Conservation (phyloP, 768 basidiomycete genomes). For the Coprinopsis strossmayeri region DNA sequence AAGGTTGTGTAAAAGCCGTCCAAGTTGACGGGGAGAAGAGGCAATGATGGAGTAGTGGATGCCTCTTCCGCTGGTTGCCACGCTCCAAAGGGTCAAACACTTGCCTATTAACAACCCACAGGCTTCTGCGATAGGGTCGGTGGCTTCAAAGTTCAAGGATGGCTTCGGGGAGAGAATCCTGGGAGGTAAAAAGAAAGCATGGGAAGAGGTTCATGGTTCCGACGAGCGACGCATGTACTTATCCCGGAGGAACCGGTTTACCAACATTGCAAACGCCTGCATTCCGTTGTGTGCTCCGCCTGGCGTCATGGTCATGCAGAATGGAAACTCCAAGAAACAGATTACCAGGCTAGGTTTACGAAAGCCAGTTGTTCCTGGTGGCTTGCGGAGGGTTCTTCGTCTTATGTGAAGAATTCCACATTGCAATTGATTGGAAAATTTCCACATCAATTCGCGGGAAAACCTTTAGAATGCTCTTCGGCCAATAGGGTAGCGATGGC, state of each 20-base stretch:
- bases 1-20: neutral
- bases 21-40: neutral
- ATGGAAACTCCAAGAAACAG: conserved; percentile 3
- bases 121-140: neutral
- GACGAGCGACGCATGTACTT: neutral
- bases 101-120: neutral
- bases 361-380: neutral
- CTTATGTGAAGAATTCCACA: conserved; percentile 1
- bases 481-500: neutral
- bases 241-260: neutral
- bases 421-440: neutral
- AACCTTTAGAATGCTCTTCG: neutral
- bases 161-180: neutral
- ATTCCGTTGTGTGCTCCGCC: neutral
- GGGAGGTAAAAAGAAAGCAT: neutral
- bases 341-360: conserved; percentile 1
- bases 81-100: neutral
- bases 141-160: neutral
- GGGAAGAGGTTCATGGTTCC: neutral
- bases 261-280: neutral
- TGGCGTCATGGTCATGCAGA: neutral
- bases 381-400: neutral
- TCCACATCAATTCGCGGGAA: conserved; percentile 2
- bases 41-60: neutral
- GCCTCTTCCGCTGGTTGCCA: neutral